Evolutionary conservation across 2,329 filamentous ascomycete genomes (phyloP).

Genomic region (Botrytis fragariae): DNA sequence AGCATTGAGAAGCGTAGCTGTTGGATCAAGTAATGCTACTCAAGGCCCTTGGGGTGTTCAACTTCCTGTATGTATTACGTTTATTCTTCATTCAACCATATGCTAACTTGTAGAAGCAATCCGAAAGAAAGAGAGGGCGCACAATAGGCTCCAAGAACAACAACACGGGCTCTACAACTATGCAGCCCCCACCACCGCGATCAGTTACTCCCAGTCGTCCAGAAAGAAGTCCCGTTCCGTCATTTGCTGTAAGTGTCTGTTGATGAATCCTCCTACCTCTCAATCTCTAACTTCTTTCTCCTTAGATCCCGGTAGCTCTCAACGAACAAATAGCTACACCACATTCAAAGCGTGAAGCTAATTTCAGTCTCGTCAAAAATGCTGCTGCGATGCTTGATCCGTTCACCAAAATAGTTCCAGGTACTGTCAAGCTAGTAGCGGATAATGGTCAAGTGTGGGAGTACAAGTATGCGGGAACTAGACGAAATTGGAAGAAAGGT

Average conservation of each 20-base stretch:
- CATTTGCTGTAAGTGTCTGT: not conserved
- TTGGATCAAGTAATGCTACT: not conserved
- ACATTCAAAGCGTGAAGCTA: not conserved
- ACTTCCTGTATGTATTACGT: not conserved
- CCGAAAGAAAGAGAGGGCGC: not conserved
- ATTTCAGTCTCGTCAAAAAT: conserved; percentile 2
- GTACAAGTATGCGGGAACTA: not conserved
- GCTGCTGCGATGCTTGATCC: not conserved
- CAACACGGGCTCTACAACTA: not conserved
- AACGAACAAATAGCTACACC: not conserved
- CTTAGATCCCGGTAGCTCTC: not conserved
- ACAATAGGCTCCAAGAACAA: not conserved
- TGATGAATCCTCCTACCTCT: too few relatives aligned
- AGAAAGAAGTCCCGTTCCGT: too few relatives aligned
- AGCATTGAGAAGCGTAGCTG: not conserved
- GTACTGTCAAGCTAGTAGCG: not conserved
- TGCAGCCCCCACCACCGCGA: not conserved
- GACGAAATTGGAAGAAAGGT: not conserved
- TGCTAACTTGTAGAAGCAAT: not conserved
- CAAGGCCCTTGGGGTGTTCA: not conserved
- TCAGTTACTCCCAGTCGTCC: not conserved
- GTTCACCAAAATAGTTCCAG: conserved; percentile 4
- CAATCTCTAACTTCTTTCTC: not conserved
- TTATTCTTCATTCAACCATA: not conserved
- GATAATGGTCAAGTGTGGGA: not conserved